Percentiles rank a stretch among this genome's conserved stretches.
Conservation (phyloP, 2,329 filamentous ascomycete genomes). For the Dothideomycetidae sp. region DNA sequence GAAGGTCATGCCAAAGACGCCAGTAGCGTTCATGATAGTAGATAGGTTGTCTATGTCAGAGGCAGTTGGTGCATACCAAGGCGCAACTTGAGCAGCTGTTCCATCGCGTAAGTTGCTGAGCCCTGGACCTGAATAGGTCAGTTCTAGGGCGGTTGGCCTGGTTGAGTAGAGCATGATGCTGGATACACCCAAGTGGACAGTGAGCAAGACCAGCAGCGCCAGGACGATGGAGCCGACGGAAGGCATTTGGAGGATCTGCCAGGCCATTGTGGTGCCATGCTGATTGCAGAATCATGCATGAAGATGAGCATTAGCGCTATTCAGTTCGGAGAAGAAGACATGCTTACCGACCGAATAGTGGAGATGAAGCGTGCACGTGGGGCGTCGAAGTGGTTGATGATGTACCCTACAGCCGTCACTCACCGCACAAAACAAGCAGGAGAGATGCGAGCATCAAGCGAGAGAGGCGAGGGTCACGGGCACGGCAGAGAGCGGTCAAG, state of each 20-base stretch:
- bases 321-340: too few relatives aligned
- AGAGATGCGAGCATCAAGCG: too few relatives aligned
- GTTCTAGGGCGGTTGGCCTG: slow-evolving; percentile 14
- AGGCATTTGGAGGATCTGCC: too few relatives aligned
- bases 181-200: slow-evolving; percentile 16
- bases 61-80: slow-evolving; percentile 45
- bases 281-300: background rate
- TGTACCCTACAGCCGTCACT: too few relatives aligned
- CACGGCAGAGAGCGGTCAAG: too few relatives aligned
- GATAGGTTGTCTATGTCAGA: slow-evolving; percentile 48
- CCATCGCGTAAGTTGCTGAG: slow-evolving; percentile 2
- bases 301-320: background rate
- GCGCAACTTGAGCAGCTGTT: slow-evolving; percentile 25
- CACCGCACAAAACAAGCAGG: too few relatives aligned
- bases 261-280: too few relatives aligned
- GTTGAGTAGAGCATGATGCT: slow-evolving; percentile 19
- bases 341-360: too few relatives aligned
- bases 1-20: slow-evolving; percentile 61
- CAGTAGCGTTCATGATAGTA: slow-evolving; percentile 42
- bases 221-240: slow-evolving; percentile 15
- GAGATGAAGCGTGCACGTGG: too few relatives aligned
- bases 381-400: too few relatives aligned
- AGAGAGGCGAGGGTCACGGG: too few relatives aligned
- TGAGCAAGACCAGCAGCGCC: slow-evolving; percentile 16
- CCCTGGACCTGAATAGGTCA: slow-evolving; percentile 7